Percentiles rank a stretch among this genome's conserved stretches.
phyloP scores from a whole-genome alignment of 345 rosid species.

The Citrus reticulata region DNA sequence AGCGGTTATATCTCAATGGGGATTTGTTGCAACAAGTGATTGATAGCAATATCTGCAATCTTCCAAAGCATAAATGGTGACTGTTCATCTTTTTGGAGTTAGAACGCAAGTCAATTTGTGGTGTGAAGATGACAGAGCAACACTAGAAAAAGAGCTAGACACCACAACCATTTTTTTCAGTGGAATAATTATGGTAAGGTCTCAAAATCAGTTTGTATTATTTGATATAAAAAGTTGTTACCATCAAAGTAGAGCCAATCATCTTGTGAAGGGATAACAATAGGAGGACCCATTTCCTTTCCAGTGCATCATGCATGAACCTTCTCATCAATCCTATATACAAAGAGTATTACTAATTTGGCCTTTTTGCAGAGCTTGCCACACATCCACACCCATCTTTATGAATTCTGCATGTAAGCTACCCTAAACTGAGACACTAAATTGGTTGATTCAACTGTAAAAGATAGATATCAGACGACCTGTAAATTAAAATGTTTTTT shows the following conservation, averaged over 20 bases:
- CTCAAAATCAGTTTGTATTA: slow-evolving; percentile 30
- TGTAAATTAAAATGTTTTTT: too few species aligned
- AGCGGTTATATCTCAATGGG: background rate
- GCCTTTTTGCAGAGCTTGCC: background rate
- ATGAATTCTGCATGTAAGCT: background rate
- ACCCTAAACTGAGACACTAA: background rate
- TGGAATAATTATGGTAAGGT: slow-evolving; percentile 20
- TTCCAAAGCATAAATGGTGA: slow-evolving; percentile 31
- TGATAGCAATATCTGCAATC: slow-evolving; percentile 11
- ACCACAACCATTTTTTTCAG: slow-evolving; percentile 17
- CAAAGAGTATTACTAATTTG: slow-evolving; percentile 6
- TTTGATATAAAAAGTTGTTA: slow-evolving; percentile 15
- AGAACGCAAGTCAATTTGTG: slow-evolving; percentile 23
- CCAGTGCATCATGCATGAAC: slow-evolving; percentile 30
- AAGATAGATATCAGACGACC: too few species aligned
- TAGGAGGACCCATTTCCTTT: slow-evolving; percentile 1
- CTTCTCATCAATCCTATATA: slow-evolving; percentile 13
- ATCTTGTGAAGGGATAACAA: slow-evolving; percentile 3
- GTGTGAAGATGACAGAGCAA: slow-evolving; percentile 42
- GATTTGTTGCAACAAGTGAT: background rate
- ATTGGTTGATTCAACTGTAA: background rate
- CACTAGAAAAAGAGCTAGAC: slow-evolving; percentile 33
- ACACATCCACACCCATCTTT: background rate
- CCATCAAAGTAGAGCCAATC: slow-evolving; percentile 16
- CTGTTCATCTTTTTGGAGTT: slow-evolving; percentile 23